phyloP scores from a whole-genome alignment of 805 yeast species.

The Teunomyces panamensis region DNA sequence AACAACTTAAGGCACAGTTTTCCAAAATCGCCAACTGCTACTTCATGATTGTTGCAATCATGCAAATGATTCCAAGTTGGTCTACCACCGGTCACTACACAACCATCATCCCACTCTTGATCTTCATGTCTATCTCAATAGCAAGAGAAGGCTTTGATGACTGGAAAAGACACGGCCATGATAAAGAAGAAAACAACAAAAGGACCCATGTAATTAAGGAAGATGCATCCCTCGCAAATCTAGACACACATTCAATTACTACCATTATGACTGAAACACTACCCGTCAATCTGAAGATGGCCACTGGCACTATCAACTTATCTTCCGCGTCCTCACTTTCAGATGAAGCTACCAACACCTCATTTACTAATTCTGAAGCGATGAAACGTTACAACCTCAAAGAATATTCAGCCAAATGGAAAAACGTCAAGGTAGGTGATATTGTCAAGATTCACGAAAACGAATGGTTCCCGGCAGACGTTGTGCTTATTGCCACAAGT shows the following conservation, averaged over 20 bases:
- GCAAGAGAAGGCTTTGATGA: slow-evolving; percentile 94
- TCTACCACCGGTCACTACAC: slow-evolving; percentile 95
- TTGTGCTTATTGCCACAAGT: slow-evolving; percentile 66
- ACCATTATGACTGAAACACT: slow-evolving; percentile 41
- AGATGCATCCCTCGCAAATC: slow-evolving; percentile 23
- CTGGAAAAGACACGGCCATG: slow-evolving; percentile 80
- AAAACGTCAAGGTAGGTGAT: slow-evolving; percentile 83
- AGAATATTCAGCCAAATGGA: slow-evolving; percentile 55
- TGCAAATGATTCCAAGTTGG: slow-evolving; percentile 97
- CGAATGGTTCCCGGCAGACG: slow-evolving; percentile 95
- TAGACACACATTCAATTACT: slow-evolving; percentile 36
- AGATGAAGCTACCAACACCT: slow-evolving; percentile 6
- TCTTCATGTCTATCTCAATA: slow-evolving; percentile 86
- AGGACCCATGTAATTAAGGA: slow-evolving; percentile 29
- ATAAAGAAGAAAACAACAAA: slow-evolving; percentile 73
- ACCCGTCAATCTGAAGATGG: slow-evolving; percentile 11
- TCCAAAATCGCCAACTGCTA: slow-evolving; percentile 90
- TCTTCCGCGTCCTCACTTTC: slow-evolving; percentile 10
- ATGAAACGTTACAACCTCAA: slow-evolving; percentile 32
- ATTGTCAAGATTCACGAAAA: slow-evolving; percentile 67
- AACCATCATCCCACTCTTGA: slow-evolving; percentile 82
- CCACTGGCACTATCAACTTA: background rate
- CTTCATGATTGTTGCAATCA: slow-evolving; percentile 82
- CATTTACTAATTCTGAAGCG: slow-evolving; percentile 12
- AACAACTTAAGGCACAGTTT: slow-evolving; percentile 86